Conservation (phyloP, 495 filamentous ascomycete genomes). For the Tuber magnatum region DNA sequence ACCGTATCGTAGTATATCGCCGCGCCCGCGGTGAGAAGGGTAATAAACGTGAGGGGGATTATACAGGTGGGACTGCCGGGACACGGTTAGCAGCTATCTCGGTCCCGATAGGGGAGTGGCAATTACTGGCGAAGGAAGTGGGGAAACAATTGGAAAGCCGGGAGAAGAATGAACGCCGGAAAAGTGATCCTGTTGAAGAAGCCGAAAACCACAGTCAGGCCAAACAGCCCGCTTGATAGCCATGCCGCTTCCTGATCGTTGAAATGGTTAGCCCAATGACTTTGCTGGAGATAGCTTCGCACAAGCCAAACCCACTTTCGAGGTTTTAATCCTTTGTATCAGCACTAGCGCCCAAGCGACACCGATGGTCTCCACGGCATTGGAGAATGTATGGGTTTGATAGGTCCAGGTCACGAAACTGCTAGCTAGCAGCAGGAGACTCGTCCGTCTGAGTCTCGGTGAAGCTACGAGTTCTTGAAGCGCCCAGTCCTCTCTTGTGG, state of each 20-base stretch:
- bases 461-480: slow-evolving; percentile 80
- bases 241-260: slow-evolving; percentile 60
- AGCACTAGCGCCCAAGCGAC: slow-evolving; percentile 88
- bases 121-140: slow-evolving; percentile 75
- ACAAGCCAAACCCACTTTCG: slow-evolving; percentile 53
- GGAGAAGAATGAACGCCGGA: slow-evolving; percentile 79
- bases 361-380: slow-evolving; percentile 85
- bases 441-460: slow-evolving; percentile 61
- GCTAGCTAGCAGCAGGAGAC: slow-evolving; percentile 76
- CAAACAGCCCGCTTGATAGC: slow-evolving; percentile 66
- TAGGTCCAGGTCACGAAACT: slow-evolving; percentile 98
- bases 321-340: slow-evolving; percentile 71
- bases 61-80: slow-evolving; percentile 57
- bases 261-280: slow-evolving; percentile 27
- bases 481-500: slow-evolving; percentile 74
- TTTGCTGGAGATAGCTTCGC: neutral
- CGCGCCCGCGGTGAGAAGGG: slow-evolving; percentile 55
- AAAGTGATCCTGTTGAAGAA: slow-evolving; percentile 96
- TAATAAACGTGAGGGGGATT: slow-evolving; percentile 53
- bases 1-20: slow-evolving; percentile 75
- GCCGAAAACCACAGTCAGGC: slow-evolving; percentile 72
- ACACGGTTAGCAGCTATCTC: slow-evolving; percentile 35
- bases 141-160: slow-evolving; percentile 70
- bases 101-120: neutral
- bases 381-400: slow-evolving; percentile 98